Percentiles rank a stretch among this genome's conserved stretches.
phyloP scores from a whole-genome alignment of 352 stramenopile species.

The Phytopythium ostracodes region DNA sequence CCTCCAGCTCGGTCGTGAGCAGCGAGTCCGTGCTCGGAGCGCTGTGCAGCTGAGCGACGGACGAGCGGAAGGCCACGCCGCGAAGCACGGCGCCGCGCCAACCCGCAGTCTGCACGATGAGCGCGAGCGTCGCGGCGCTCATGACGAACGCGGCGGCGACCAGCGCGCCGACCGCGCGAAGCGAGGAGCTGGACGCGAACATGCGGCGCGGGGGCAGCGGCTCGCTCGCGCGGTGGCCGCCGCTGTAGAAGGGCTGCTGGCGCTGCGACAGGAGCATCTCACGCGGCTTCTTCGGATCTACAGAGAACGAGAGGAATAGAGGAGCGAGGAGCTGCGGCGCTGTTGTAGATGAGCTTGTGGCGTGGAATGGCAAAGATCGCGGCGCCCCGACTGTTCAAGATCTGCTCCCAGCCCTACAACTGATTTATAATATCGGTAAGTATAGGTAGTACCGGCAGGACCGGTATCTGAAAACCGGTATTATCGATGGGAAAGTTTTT shows the following conservation, averaged over 20 bases:
- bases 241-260: neutral
- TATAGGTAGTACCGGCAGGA: too few species aligned
- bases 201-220: constrained; percentile 1
- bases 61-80: constrained; percentile 5
- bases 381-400: neutral
- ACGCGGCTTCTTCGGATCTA: too few species aligned
- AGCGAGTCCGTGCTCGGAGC: constrained; percentile 1
- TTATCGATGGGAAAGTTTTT: too few species aligned
- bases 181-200: constrained; percentile 9
- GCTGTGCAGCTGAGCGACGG: neutral
- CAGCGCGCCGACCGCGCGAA: constrained; percentile 17
- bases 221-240: neutral
- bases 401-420: neutral
- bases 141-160: constrained; percentile 27
- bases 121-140: constrained; percentile 28
- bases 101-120: constrained; percentile 27
- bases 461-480: too few species aligned
- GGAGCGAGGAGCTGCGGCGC: neutral
- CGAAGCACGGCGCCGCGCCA: constrained; percentile 11
- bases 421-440: too few species aligned
- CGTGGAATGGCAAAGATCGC: neutral
- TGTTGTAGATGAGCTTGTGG: too few species aligned
- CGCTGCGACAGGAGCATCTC: neutral
- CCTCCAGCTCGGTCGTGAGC: constrained; percentile 10
- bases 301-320: neutral